These are phyloP conservation scores for Puccinia coronata DNA, from an alignment of 1,284 basidiomycete genomes.

Conservation along the genomic window DNA sequence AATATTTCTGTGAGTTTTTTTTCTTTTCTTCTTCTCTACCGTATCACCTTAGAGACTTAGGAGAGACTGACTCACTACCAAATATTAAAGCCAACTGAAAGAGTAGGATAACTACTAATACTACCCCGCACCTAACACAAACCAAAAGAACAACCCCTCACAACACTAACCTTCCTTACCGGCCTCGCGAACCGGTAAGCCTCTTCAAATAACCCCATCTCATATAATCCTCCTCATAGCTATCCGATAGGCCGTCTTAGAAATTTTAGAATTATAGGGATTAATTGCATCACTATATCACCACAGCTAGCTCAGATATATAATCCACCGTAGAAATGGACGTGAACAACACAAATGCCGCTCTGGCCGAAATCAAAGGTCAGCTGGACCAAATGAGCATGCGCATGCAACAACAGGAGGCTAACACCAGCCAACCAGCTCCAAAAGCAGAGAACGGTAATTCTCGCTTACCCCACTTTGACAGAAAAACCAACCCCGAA, in stretches of 20 bases:
- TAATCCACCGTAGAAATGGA: neutral
- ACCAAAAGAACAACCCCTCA: neutral
- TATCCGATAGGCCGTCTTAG: neutral
- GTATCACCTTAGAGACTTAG: neutral
- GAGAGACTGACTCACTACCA: neutral
- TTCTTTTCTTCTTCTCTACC: neutral
- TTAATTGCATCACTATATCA: too few relatives aligned
- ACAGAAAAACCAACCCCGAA: slow-evolving; percentile 10
- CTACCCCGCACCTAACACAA: too few relatives aligned
- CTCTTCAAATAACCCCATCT: neutral
- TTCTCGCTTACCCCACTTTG: neutral
- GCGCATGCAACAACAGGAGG: neutral
- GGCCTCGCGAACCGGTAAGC: neutral
- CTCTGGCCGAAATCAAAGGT: neutral
- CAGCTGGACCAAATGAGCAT: neutral
- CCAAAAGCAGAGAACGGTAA: neutral
- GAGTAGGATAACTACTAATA: neutral
- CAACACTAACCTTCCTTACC: neutral
- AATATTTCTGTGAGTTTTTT: too few relatives aligned
- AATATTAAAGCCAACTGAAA: neutral
- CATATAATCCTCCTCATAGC: neutral
- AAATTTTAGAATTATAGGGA: too few relatives aligned
- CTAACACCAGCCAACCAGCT: neutral
- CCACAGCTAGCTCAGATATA: neutral
- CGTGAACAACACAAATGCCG: neutral